Evolutionary conservation across 2,329 filamentous ascomycete species (phyloP).

Genomic region (Calonectria naviculata): DNA sequence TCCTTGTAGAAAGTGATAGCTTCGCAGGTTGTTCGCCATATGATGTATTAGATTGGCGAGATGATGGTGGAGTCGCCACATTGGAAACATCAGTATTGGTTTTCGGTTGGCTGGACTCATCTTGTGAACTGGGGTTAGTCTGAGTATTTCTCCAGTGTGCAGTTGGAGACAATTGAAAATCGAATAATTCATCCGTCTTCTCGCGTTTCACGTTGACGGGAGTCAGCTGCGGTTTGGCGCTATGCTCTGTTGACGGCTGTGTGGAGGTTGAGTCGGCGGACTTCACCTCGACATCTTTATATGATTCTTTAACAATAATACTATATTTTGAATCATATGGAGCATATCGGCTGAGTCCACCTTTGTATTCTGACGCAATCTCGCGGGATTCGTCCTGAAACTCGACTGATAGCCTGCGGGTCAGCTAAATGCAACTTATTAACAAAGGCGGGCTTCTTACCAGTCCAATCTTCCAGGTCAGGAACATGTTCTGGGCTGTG

Average conservation of each 20-base stretch:
- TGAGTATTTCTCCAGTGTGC: not conserved
- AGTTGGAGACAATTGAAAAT: not conserved
- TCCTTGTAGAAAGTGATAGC: constrained; percentile 25
- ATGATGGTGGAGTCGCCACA: constrained; percentile 38
- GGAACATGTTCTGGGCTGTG: constrained; percentile 70
- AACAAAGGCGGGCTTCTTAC: constrained; percentile 28
- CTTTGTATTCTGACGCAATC: constrained; percentile 91
- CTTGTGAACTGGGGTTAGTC: constrained; percentile 5
- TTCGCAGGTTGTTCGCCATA: constrained; percentile 22
- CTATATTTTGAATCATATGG: constrained; percentile 33
- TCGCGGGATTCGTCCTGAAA: constrained; percentile 91
- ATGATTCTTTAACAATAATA: not conserved
- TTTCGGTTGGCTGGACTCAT: constrained; percentile 10
- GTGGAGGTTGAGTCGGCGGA: not conserved
- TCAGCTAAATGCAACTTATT: constrained; percentile 12
- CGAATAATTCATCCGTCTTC: not conserved
- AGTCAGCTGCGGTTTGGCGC: not conserved
- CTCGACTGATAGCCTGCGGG: constrained; percentile 59
- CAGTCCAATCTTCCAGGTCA: constrained; percentile 33
- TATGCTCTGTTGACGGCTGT: not conserved
- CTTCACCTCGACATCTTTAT: not conserved
- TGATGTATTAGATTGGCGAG: constrained; percentile 27
- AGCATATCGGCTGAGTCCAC: constrained; percentile 80
- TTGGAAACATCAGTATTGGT: constrained; percentile 34
- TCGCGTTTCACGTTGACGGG: not conserved